These are phyloP conservation scores for Gentiana straminea DNA, from an alignment of 257 asterid genomes.

Conservation along the genomic window DNA sequence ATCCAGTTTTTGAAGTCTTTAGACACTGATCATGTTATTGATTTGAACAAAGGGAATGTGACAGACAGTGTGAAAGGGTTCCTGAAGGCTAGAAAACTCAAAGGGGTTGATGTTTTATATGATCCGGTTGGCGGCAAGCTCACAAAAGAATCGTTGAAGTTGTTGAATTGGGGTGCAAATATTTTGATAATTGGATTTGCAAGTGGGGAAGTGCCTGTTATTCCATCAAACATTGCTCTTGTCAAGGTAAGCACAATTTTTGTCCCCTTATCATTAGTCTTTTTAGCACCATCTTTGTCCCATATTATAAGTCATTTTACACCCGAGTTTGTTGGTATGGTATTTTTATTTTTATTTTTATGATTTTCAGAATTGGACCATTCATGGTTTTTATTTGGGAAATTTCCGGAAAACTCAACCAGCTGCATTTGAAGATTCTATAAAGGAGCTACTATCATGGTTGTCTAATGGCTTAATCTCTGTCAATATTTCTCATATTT, in stretches of 20 bases:
- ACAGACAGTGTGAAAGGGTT: constrained; percentile 68
- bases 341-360: background rate
- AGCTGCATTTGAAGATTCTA: constrained; percentile 59
- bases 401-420: constrained; percentile 61
- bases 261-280: no score
- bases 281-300: no score
- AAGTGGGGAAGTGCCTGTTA: constrained; percentile 79
- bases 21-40: constrained; percentile 87
- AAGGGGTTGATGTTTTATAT: constrained; percentile 86
- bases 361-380: constrained; percentile 71
- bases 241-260: constrained; percentile 52
- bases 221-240: constrained; percentile 86
- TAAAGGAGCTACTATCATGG: constrained; percentile 80
- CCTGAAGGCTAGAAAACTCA: constrained; percentile 58
- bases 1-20: constrained; percentile 55
- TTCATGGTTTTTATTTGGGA: constrained; percentile 95
- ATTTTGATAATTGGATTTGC: constrained; percentile 92
- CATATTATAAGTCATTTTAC: no score
- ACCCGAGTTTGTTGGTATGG: background rate
- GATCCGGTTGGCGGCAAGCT: constrained; percentile 99
- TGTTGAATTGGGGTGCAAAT: constrained; percentile 94
- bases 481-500: constrained; percentile 63
- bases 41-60: constrained; percentile 56
- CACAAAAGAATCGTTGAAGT: constrained; percentile 59
- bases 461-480: constrained; percentile 55